Base-by-base conservation (phyloP, 441 rosid genomes). In the Flueggea neowawraea region DNA sequence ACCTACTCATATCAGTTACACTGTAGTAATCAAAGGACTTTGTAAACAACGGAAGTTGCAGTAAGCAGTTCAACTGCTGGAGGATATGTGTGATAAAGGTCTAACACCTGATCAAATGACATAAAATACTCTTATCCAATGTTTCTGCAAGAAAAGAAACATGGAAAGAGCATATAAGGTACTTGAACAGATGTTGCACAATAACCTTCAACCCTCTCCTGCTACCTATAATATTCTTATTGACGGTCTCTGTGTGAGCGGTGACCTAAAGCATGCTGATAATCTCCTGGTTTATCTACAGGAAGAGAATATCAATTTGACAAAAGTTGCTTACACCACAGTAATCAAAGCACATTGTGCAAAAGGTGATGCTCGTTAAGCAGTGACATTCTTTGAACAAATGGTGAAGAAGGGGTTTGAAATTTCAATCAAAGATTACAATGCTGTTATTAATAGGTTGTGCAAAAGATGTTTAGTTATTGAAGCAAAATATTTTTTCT, bases 331-430 rank as follows among this genome's bases (percentile, higher is more conserved):
- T 63, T 90, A 84, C 71, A 80, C 82, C 58, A 75, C 88, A 41
- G 53, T 90, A 65, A 82, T 90, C 68, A 90, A 84, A 70, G 94
- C 87, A 60, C 90, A 88, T 71, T 88, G 96, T 64, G 83, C 65
- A 28, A 88, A 83, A 66, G 96, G 96, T 53, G 82, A 83, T 71
- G 83, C 76, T 28, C 55, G 65, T 61, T 72, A 36, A 47, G 87
- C 82, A 22, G 56, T 61, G 33, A 22, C 48, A 41, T 75, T 74
- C 60, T 88, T 88, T 51, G 6, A 4, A 69, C 80, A 79, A 68
- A 75, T 90, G 88, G 57, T 83, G 67, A 84, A 80, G 57, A 76
- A 71, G 61, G 88, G 86, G 45, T 82, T 80, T 49, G 76, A 84
- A 62, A 73, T 86, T 70, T 80, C 88, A 12, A 70, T 84, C 16